Percentiles rank a stretch among this genome's conserved stretches.
These are phyloP conservation scores for Cladophialophora carrionii DNA, from an alignment of 2,329 filamentous ascomycete species.

Conservation along the genomic window DNA sequence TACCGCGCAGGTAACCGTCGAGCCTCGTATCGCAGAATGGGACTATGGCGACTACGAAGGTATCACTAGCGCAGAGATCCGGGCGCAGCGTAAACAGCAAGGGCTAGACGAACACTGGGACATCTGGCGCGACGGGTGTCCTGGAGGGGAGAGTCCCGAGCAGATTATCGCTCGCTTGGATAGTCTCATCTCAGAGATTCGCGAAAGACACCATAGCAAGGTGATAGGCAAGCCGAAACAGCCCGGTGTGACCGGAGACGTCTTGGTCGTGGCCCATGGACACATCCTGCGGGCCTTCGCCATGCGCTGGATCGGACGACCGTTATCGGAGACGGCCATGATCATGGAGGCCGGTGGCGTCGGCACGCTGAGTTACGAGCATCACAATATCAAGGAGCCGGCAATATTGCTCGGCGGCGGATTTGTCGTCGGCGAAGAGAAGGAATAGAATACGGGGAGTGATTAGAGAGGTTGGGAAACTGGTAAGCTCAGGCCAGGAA, in stretches of 20 bases:
- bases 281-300: slow-evolving; percentile 88
- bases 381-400: slow-evolving; percentile 75
- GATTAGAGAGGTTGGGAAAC: background rate
- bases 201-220: slow-evolving; percentile 65
- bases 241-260: slow-evolving; percentile 57
- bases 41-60: slow-evolving; percentile 89
- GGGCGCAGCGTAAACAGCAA: slow-evolving; percentile 58
- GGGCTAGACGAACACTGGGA: slow-evolving; percentile 68
- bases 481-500: background rate
- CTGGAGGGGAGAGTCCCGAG: slow-evolving; percentile 77
- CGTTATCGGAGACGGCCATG: slow-evolving; percentile 73
- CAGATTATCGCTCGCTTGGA: slow-evolving; percentile 76
- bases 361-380: slow-evolving; percentile 80
- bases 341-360: slow-evolving; percentile 88
- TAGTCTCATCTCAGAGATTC: slow-evolving; percentile 73
- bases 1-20: slow-evolving; percentile 66
- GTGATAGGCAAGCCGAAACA: slow-evolving; percentile 61
- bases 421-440: slow-evolving; percentile 55
- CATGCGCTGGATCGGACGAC: slow-evolving; percentile 78
- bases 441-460: slow-evolving; percentile 14
- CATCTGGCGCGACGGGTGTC: slow-evolving; percentile 88
- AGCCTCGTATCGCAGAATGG: slow-evolving; percentile 78
- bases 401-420: slow-evolving; percentile 77
- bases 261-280: slow-evolving; percentile 83
- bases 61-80: slow-evolving; percentile 71